Conservation (phyloP, 2,329 filamentous ascomycete genomes). For the Penicillium sp. region DNA sequence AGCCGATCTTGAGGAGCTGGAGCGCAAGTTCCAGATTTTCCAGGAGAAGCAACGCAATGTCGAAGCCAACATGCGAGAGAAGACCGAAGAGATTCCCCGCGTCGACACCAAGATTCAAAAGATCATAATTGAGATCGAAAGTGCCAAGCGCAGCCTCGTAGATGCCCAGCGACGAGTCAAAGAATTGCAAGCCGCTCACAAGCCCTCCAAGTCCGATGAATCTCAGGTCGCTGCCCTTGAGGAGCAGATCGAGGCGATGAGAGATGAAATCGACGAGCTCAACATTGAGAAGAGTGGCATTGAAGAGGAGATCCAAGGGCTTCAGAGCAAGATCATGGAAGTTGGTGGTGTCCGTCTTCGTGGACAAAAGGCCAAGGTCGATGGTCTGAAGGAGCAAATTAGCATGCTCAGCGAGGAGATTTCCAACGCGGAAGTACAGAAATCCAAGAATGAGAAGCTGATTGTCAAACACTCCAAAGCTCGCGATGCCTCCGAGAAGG, state of each 20-base stretch:
- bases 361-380: slow-evolving; percentile 86
- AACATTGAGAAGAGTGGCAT: slow-evolving; percentile 84
- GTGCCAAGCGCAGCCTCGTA: slow-evolving; percentile 77
- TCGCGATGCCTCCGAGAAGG: slow-evolving; percentile 74
- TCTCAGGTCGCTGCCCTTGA: slow-evolving; percentile 71
- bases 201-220: slow-evolving; percentile 79
- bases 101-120: slow-evolving; percentile 93
- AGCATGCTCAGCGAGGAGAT: slow-evolving; percentile 77
- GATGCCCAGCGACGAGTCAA: slow-evolving; percentile 84
- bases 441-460: slow-evolving; percentile 92
- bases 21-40: slow-evolving; percentile 80
- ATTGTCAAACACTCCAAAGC: slow-evolving; percentile 85
- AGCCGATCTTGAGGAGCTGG: slow-evolving; percentile 79
- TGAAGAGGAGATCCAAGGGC: slow-evolving; percentile 86
- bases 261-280: slow-evolving; percentile 78
- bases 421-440: slow-evolving; percentile 82
- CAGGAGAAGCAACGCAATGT: slow-evolving; percentile 82
- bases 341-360: slow-evolving; percentile 92
- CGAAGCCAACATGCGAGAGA: slow-evolving; percentile 70
- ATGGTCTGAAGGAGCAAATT: slow-evolving; percentile 84
- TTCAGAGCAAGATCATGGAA: slow-evolving; percentile 98
- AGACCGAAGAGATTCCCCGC: slow-evolving; percentile 77
- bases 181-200: slow-evolving; percentile 79
- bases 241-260: slow-evolving; percentile 74
- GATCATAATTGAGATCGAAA: slow-evolving; percentile 83